Evolutionary conservation across 768 basidiomycete species (phyloP).

Genomic region (Russula sp.): DNA sequence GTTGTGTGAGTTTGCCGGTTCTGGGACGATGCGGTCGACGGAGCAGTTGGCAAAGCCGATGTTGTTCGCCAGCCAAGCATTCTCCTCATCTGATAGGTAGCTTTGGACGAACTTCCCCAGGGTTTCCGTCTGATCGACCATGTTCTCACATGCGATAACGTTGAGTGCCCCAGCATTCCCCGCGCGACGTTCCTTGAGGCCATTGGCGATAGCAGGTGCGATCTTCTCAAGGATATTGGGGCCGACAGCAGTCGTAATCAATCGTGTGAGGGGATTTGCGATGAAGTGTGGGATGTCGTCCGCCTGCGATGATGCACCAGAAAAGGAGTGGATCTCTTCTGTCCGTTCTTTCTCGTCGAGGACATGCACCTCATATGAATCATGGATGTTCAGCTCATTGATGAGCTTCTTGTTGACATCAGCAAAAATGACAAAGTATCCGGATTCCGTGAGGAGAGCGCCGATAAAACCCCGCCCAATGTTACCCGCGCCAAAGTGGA

Average conservation of each 20-base stretch:
- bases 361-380: conserved; percentile 32
- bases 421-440: conserved; percentile 36
- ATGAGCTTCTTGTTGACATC: conserved; percentile 33
- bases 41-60: conserved; percentile 40
- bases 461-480: conserved; percentile 38
- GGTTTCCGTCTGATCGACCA: conserved; percentile 32
- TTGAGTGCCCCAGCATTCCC: conserved; percentile 28
- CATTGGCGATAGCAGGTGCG: conserved; percentile 33
- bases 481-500: conserved; percentile 38
- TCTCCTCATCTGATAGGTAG: conserved; percentile 31
- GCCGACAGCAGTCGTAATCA: conserved; percentile 38
- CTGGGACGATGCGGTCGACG: conserved; percentile 37
- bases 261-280: conserved; percentile 25
- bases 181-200: conserved; percentile 29
- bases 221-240: conserved; percentile 33
- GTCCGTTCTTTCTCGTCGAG: conserved; percentile 27
- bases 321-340: conserved; percentile 23
- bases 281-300: conserved; percentile 23
- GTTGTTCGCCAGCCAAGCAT: conserved; percentile 28
- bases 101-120: conserved; percentile 30
- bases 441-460: conserved; percentile 33
- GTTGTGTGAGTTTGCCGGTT: conserved; percentile 8
- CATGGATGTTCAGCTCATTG: conserved; percentile 30
- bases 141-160: conserved; percentile 40
- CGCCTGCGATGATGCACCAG: conserved; percentile 24